phyloP scores from a whole-genome alignment of 305 asterid genomes.

The Fraxinus dipetala region DNA sequence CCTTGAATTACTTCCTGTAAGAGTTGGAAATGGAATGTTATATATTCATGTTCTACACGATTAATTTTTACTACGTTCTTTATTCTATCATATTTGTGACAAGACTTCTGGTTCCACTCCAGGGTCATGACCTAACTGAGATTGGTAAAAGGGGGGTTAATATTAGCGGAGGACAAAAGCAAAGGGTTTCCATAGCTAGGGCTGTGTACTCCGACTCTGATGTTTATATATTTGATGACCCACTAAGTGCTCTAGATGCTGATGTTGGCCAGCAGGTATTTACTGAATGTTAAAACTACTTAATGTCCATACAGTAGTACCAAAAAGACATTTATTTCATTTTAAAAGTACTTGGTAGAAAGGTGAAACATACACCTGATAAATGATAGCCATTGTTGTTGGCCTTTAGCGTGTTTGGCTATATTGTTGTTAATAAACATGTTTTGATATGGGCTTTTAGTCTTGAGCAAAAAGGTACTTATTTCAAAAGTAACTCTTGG shows the following conservation, averaged over 20 bases:
- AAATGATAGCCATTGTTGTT: neutral
- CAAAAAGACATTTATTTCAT: neutral
- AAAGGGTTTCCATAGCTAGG: conserved; percentile 97
- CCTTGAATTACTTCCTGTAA: conserved; percentile 85
- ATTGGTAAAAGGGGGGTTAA: conserved; percentile 99
- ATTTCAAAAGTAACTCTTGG: neutral
- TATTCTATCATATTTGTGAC: conserved; percentile 15
- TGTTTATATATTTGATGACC: conserved; percentile 92
- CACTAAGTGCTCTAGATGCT: conserved; percentile 94
- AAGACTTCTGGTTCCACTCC: conserved; percentile 21
- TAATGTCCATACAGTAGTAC: neutral
- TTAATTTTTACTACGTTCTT: conserved; percentile 4
- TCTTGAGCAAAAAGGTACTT: neutral
- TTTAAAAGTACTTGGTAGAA: neutral
- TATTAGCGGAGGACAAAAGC: conserved; percentile 99
- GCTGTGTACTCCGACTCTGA: conserved; percentile 95
- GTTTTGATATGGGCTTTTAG: neutral
- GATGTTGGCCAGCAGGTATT: conserved; percentile 93
- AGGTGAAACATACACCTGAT: neutral
- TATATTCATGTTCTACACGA: neutral
- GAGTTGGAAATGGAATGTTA: conserved; percentile 23
- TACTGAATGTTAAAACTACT: neutral
- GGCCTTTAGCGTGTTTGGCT: neutral
- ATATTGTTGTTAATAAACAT: neutral
- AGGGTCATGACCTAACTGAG: conserved; percentile 98